Evolutionary conservation across 2,329 filamentous ascomycete species (phyloP).

Genomic region (Remersonia thermophila): DNA sequence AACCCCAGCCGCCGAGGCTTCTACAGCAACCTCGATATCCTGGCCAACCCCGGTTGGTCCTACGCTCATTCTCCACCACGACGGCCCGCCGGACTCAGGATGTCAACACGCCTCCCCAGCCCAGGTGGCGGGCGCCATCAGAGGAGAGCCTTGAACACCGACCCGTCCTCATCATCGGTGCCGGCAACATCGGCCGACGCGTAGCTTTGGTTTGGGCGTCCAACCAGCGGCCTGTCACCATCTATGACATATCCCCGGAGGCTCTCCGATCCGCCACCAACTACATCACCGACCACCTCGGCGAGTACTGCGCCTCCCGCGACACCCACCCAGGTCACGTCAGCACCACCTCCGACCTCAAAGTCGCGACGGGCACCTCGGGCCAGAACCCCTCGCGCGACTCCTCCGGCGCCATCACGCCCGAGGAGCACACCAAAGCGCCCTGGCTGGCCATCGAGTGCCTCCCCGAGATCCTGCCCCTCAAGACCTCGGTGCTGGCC

Average conservation of each 20-base stretch:
- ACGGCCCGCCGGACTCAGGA: background rate
- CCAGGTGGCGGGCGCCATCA: conserved; percentile 16
- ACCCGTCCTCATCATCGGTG: conserved; percentile 29
- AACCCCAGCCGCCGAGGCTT: background rate
- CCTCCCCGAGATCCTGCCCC: conserved; percentile 21
- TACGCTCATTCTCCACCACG: conserved; percentile 2
- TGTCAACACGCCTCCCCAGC: background rate
- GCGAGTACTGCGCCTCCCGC: conserved; percentile 20
- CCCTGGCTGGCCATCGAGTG: conserved; percentile 24
- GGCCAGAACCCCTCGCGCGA: conserved; percentile 4
- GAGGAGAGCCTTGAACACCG: conserved; percentile 22
- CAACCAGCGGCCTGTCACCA: conserved; percentile 18
- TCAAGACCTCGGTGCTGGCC: conserved; percentile 21
- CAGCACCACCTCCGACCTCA: conserved; percentile 15
- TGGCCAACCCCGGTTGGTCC: background rate
- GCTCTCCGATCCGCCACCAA: conserved; percentile 18
- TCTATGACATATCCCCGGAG: conserved; percentile 18
- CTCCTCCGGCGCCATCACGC: conserved; percentile 5
- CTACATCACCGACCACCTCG: conserved; percentile 24
- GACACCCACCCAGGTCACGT: conserved; percentile 19
- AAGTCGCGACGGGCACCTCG: conserved; percentile 13
- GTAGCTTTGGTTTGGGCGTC: conserved; percentile 24
- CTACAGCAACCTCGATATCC: too few species aligned
- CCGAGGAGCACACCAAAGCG: conserved; percentile 8
- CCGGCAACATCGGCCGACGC: conserved; percentile 28